Evolutionary conservation across 306 rosid species (phyloP), one percentile per base, ranked within the genome.

Genomic region (Vigna unguiculata): DNA sequence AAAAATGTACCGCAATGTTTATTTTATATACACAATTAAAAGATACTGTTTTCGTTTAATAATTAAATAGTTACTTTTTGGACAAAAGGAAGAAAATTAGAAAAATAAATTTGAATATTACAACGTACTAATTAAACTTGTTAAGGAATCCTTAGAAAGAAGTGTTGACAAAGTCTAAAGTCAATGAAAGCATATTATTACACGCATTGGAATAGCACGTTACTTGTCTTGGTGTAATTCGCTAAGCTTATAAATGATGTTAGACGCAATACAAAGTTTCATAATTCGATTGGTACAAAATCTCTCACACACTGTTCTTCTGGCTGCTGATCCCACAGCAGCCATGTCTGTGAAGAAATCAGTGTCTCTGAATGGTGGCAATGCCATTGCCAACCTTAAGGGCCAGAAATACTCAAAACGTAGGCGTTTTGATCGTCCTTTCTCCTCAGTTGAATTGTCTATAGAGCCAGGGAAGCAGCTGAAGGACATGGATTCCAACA

Each of bases 261-360:
- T 15, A 4, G 36, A 52, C 34, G 34, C 28, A 22, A 36, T 4
- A 7, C 77, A 30, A 19, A 2, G 36, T 59, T 76, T 60, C 77
- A 81, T 69, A 34, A 52, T 54, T n/a, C 15, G 3, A 43, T 66
- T 60, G 25, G 43, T 6, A 51, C 40, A 38, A 4, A 19, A 43
- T 24, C 32, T 43, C 46, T 28, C 25, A 21, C 78, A n/a, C 45
- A 78, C 72, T 74, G 69, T 71, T 78, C 43, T 71, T 78, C 43
- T 61, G 83, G 76, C 83, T 71, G 83, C 82, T 70, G 43, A 34
- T 28, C 5, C 24, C 45, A 32, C 67, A 71, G 70, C 83, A 70
- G 78, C 83, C 75, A 94, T 92, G 98, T 89, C 98, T 38, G 89
- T 92, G 22, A 89, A 80, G 92, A 95, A 92, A 81, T 85, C 93